phyloP scores from a whole-genome alignment of 176 grass and related monocot species.

The Tillandsia leiboldiana region DNA sequence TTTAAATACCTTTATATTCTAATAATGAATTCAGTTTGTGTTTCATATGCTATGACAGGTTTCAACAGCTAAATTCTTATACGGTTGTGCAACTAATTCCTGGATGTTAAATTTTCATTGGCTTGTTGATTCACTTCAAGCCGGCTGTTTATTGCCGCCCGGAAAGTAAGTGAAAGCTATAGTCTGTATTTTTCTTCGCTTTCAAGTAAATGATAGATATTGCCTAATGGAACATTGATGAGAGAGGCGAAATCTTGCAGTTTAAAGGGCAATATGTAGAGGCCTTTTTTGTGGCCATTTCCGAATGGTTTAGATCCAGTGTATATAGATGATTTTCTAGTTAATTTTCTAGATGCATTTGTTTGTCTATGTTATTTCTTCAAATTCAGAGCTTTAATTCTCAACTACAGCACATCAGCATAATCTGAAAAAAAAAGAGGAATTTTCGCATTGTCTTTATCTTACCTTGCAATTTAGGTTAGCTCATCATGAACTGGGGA shows the following conservation, averaged over 20 bases:
- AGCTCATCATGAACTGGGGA: neutral
- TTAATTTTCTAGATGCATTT: neutral
- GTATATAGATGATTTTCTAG: neutral
- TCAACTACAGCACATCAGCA: neutral
- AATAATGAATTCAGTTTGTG: slow-evolving; percentile 4
- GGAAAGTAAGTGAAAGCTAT: slow-evolving; percentile 43
- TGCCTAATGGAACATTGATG: no score
- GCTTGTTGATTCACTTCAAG: slow-evolving; percentile 62
- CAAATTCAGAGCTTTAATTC: neutral
- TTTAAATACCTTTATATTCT: neutral
- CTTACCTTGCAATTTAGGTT: neutral
- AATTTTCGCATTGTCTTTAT: neutral
- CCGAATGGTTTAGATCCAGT: neutral
- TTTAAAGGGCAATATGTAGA: no score
- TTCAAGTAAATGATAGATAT: no score
- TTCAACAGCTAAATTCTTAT: slow-evolving; percentile 75
- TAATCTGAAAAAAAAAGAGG: neutral
- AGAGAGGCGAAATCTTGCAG: no score
- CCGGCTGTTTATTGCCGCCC: slow-evolving; percentile 39
- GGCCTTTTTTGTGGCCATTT: neutral
- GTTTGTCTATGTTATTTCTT: neutral
- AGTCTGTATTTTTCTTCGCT: no score
- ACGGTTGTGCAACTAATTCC: slow-evolving; percentile 68
- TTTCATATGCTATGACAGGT: slow-evolving; percentile 42
- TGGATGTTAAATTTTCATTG: slow-evolving; percentile 60